Base-by-base conservation (phyloP, 140 eudicot genomes). In the Senecio squalidus region DNA sequence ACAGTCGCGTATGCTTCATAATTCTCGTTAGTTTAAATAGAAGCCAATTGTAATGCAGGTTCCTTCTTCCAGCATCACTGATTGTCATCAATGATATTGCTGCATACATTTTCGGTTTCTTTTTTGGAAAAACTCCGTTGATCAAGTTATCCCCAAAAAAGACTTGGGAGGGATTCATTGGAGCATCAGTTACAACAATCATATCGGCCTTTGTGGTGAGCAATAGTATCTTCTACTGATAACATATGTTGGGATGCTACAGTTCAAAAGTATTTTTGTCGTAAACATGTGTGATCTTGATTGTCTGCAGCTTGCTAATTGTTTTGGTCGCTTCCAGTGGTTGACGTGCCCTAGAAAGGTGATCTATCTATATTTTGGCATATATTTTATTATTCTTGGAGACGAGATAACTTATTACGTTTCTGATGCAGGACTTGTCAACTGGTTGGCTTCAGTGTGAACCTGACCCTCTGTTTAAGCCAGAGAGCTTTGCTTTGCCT, bases 391-490 rank as follows among this genome's bases (percentile, higher is more conserved):
- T 26, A 18, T 38, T 21, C 4, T 62, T 51, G 4, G 6, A 17
- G 6, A 6, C 20, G 24, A 66, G 43, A 36, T 62, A 38, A 62
- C 17, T 29, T 47, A 39, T 9, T 43, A 60, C 30, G 15, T 49
- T 46, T 24, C n/a, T 36, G 53, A 10, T 72, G 64, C 75, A 87
- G 98, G 98, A 92, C 67, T 71, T 92, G 52, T 84, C 96, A 33
- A 84, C 93, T 71, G 92, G 96, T 27, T 92, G 98, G 98, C 96
- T 92, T 72, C 84, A 92, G 16, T 92, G 98, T 73, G 98, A 92
- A 68, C 96, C 98, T 50, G 98, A 82, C 56, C 84, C 82, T 36
- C 58, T 82, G 28, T 92, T 83, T 40, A 84, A 77, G 70, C 93
- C 95, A 0, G 98, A 86, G 64, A 62, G 30, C 55, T 84, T 58